Percentiles rank a stretch among this genome's conserved stretches.
These are phyloP conservation scores for Leccinum solheimii DNA, from an alignment of 1,284 basidiomycete species.

Conservation along the genomic window DNA sequence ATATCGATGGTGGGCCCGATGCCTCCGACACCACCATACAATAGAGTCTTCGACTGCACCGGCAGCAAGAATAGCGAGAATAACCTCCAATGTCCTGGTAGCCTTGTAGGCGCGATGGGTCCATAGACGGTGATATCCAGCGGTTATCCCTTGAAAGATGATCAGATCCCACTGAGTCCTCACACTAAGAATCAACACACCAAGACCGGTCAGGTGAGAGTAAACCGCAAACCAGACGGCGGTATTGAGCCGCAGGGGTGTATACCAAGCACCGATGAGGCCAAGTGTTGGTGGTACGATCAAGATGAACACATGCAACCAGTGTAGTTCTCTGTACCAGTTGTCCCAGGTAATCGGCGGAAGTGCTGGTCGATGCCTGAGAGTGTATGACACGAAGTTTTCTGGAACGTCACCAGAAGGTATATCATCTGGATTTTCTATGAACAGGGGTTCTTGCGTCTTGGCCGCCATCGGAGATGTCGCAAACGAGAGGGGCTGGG, in stretches of 20 bases:
- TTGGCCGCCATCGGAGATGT: background rate
- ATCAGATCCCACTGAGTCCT: too few species aligned
- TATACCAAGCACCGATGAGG: conserved; percentile 29
- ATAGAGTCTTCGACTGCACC: too few species aligned
- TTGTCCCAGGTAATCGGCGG: conserved; percentile 43
- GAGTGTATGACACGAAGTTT: conserved; percentile 61
- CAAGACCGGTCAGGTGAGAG: conserved; percentile 83
- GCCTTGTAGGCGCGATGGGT: too few species aligned
- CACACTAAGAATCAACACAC: conserved; percentile 31
- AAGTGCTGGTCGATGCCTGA: conserved; percentile 50
- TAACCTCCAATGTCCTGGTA: too few species aligned
- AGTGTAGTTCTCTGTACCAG: conserved; percentile 35
- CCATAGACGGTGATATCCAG: too few species aligned
- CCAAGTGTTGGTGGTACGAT: conserved; percentile 21
- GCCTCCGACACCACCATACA: too few species aligned
- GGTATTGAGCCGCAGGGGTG: conserved; percentile 62
- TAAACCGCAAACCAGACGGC: conserved; percentile 68
- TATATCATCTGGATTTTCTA: conserved; percentile 15
- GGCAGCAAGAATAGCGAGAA: too few species aligned
- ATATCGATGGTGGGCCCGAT: too few species aligned
- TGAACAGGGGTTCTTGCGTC: background rate
- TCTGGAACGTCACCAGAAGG: conserved; percentile 41
- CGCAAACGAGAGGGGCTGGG: too few species aligned
- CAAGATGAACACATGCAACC: conserved; percentile 25
- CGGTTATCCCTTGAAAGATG: too few species aligned